Evolutionary conservation across 352 stramenopile genomes (phyloP), one percentile per base, ranked within the genome.

Genomic region (Peronosclerospora sorghi): DNA sequence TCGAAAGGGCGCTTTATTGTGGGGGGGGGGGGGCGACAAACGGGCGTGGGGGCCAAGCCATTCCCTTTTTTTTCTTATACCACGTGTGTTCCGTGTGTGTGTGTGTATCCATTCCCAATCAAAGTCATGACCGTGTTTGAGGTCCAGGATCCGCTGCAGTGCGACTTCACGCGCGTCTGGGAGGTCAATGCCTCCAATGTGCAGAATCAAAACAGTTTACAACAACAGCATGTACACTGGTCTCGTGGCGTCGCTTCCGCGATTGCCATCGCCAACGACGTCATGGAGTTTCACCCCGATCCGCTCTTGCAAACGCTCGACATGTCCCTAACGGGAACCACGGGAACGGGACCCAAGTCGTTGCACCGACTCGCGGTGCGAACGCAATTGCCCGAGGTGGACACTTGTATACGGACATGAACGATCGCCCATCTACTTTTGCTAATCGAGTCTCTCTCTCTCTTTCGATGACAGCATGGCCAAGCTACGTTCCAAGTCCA

Each of bases 121-220:
- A n/a, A n/a, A n/a, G n/a, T n/a, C 30, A 35, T 8, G 17, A 35
- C 17, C 5, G 30, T 19, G 24, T 26, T 73, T 40, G 19, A 56
- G 41, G 48, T 80, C 35, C 68, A 73, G 21, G 59, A 65, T n/a
- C 15, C 46, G 13, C 48, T 51, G 14, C 37, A 21, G 19, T 80
- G 68, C 41, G 62, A 58, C 13, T 45, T 54, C 29, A 43, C 48
- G 30, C 51, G 56, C 17, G 45, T 64, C 10, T 80, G 68, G 68
- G 51, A 51, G 21, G 47, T 44, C 1, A 36, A 58, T 10, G 51
- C 59, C 2, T 29, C 51, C 5, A 28, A 30, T 5, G n/a, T 46
- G 6, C 12, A 21, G 7, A 56, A 35, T 36, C 13, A 63, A 24
- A 32, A 18, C 8, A 34, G 20, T 13, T 48, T 76, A 9, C 52